Conservation (phyloP, 177 flowering plant species). For the Vitis hybrid region DNA sequence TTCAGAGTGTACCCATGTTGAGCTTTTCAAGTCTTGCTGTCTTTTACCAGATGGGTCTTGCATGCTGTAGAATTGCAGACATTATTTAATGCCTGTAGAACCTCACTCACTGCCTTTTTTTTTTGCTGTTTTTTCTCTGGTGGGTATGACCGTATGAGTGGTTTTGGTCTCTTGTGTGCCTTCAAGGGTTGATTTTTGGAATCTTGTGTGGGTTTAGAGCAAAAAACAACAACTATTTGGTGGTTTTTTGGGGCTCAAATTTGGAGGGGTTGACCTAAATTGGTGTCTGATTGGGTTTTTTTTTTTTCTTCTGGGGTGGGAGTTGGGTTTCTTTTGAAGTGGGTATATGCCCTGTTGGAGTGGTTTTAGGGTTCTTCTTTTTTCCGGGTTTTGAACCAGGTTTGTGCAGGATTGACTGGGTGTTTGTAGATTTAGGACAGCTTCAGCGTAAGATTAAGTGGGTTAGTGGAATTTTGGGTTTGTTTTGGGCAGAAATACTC, state of each 20-base stretch:
- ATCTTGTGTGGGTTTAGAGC: conserved; percentile 20
- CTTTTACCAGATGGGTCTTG: conserved; percentile 22
- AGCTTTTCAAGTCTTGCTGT: conserved; percentile 9
- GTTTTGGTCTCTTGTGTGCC: conserved; percentile 11
- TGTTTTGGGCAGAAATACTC: neutral
- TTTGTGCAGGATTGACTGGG: neutral
- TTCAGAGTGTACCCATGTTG: conserved; percentile 12
- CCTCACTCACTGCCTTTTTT: neutral
- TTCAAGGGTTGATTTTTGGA: conserved; percentile 19
- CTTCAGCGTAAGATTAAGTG: conserved; percentile 13
- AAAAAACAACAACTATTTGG: conserved; percentile 10
- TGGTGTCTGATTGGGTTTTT: conserved; percentile 14
- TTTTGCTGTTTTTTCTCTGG: conserved; percentile 7
- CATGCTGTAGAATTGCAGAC: conserved; percentile 1
- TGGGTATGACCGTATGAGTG: conserved; percentile 5
- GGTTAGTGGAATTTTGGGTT: conserved; percentile 4
- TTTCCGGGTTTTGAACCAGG: conserved; percentile 9
- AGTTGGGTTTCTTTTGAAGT: conserved; percentile 2
- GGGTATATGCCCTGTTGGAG: conserved; percentile 12
- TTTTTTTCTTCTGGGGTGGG: conserved; percentile 8
- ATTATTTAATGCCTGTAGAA: conserved; percentile 3
- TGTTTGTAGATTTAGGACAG: conserved; percentile 9
- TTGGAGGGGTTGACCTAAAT: conserved; percentile 43
- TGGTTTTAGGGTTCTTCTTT: conserved; percentile 16
- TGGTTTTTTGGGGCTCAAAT: conserved; percentile 9